Evolutionary conservation across 345 rosid species (phyloP).

Genomic region (Populus tremula): DNA sequence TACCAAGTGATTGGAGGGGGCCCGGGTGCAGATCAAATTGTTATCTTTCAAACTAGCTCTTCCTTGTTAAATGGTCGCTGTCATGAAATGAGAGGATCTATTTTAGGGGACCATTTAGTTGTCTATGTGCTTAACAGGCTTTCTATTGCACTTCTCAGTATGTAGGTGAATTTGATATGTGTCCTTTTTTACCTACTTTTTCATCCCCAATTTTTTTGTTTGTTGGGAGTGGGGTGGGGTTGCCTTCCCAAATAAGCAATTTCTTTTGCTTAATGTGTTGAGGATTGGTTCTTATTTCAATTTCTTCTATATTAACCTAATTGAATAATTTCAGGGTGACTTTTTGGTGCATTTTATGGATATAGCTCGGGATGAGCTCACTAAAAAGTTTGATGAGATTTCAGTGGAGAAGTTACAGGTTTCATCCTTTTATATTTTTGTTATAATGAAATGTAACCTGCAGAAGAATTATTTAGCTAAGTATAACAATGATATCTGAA

Average conservation of each 20-base stretch:
- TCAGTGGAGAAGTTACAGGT: slow-evolving; percentile 96
- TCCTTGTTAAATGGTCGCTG: neutral
- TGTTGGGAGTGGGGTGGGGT: neutral
- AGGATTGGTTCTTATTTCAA: neutral
- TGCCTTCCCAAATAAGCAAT: neutral
- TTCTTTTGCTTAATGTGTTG: neutral
- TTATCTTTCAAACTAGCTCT: neutral
- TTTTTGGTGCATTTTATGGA: slow-evolving; percentile 98
- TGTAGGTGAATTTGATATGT: neutral
- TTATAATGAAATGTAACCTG: neutral
- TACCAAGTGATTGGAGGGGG: neutral
- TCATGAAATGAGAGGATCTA: neutral
- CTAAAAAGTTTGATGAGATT: slow-evolving; percentile 72
- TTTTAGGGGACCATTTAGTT: neutral
- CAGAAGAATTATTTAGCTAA: neutral
- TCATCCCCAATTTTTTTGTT: neutral
- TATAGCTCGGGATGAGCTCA: slow-evolving; percentile 90
- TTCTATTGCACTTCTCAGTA: too few species aligned
- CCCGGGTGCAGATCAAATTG: neutral
- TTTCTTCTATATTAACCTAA: neutral
- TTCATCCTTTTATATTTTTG: slow-evolving; percentile 9
- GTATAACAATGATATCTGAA: slow-evolving; percentile 14
- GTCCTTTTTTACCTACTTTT: neutral
- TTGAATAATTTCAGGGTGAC: slow-evolving; percentile 62
- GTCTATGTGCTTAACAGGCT: too few species aligned